A percentile compares a stretch with the other conserved stretches of the same genome.
Conservation (phyloP, 2,329 filamentous ascomycete species). For the Pseudocercospora eumusae region DNA sequence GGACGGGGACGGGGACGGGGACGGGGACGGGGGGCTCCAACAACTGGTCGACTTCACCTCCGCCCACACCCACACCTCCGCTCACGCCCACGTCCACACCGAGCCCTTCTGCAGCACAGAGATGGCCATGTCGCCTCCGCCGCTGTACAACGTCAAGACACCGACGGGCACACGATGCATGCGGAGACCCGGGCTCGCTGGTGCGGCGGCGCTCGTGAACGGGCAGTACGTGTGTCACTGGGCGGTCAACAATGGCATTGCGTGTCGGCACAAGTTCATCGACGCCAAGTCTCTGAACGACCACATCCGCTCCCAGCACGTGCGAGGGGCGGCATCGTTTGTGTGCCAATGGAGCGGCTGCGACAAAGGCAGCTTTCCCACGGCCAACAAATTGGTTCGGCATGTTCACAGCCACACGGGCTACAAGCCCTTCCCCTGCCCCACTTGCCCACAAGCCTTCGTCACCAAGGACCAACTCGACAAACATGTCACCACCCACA, state of each 20-base stretch:
- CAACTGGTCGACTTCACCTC: constrained; percentile 17
- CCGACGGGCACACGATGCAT: constrained; percentile 26
- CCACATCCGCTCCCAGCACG: constrained; percentile 57
- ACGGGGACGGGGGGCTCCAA: no score
- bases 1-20: no score
- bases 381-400: constrained; percentile 58
- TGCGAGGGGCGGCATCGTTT: constrained; percentile 40
- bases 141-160: constrained; percentile 22
- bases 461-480: constrained; percentile 68
- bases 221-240: constrained; percentile 37
- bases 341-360: constrained; percentile 56
- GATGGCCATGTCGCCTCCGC: constrained; percentile 4
- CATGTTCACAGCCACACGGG: constrained; percentile 68
- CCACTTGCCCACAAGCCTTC: constrained; percentile 59
- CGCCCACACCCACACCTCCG: neutral
- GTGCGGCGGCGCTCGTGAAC: constrained; percentile 32
- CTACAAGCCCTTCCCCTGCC: constrained; percentile 49
- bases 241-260: constrained; percentile 26
- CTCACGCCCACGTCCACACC: no score
- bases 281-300: constrained; percentile 56
- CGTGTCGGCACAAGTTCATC: constrained; percentile 42
- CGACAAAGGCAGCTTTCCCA: constrained; percentile 47
- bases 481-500: constrained; percentile 68
- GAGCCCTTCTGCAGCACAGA: constrained; percentile 5
- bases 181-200: constrained; percentile 32